Percentiles rank a stretch among this genome's conserved stretches.
Conservation (phyloP, 2,329 filamentous ascomycete genomes). For the Aspergillus pseudotamarii region DNA sequence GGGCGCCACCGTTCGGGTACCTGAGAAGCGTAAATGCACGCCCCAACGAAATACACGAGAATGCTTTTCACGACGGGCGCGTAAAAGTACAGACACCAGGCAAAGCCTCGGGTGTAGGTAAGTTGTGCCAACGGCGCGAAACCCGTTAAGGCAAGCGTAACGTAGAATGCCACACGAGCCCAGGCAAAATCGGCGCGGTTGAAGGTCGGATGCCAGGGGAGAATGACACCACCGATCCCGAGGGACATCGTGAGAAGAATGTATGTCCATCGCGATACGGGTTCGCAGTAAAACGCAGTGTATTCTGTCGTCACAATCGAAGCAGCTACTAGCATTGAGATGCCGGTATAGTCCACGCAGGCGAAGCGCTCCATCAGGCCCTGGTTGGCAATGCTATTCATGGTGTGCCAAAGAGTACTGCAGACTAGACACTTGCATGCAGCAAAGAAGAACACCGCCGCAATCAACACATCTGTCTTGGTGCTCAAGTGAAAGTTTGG, state of each 20-base stretch:
- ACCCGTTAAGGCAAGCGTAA: conserved; percentile 82
- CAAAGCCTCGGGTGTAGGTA: conserved; percentile 72
- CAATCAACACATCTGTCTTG: conserved; percentile 86
- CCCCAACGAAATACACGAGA: conserved; percentile 81
- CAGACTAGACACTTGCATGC: conserved; percentile 93
- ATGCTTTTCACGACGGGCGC: conserved; percentile 83
- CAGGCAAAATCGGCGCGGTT: conserved; percentile 92
- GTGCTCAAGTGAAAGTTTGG: conserved; percentile 84
- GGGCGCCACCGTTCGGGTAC: conserved; percentile 91
- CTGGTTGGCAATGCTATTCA: conserved; percentile 94
- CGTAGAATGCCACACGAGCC: conserved; percentile 88
- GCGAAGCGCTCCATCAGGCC: conserved; percentile 91
- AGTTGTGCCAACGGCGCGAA: conserved; percentile 89
- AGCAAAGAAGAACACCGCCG: conserved; percentile 92
- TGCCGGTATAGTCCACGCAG: conserved; percentile 97
- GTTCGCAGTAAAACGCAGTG: conserved; percentile 98
- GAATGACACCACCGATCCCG: conserved; percentile 82
- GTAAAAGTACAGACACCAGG: conserved; percentile 88
- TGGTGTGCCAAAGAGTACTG: conserved; percentile 97
- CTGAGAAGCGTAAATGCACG: conserved; percentile 86
- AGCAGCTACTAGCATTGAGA: conserved; percentile 86
- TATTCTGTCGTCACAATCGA: conserved; percentile 99
- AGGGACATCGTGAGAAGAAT: conserved; percentile 79
- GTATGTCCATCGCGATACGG: conserved; percentile 81
- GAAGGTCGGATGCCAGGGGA: conserved; percentile 96